These are phyloP conservation scores for Colletotrichum cordylinicola DNA, from an alignment of 2,329 filamentous ascomycete genomes.

Conservation along the genomic window DNA sequence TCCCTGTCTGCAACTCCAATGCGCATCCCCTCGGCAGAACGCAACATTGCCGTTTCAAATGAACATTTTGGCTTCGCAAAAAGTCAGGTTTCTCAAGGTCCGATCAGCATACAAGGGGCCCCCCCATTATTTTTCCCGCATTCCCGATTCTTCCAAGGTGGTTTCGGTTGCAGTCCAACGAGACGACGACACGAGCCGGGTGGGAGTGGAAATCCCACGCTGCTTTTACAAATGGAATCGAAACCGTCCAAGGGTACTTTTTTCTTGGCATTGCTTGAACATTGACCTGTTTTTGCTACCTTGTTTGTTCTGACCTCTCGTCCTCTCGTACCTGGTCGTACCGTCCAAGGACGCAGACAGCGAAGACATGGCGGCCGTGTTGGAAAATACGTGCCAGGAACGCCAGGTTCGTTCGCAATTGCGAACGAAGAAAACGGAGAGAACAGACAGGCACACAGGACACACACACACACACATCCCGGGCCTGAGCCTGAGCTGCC, in stretches of 20 bases:
- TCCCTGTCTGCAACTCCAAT: background rate
- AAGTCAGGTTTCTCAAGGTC: background rate
- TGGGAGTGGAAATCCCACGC: conserved; percentile 14
- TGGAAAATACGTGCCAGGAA: background rate
- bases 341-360: background rate
- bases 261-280: background rate
- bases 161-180: conserved; percentile 9
- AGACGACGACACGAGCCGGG: conserved; percentile 19
- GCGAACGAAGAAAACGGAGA: conserved; percentile 13
- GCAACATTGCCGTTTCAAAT: background rate
- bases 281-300: background rate
- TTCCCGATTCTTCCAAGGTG: background rate
- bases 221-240: conserved; percentile 6
- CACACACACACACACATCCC: background rate
- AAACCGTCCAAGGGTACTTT: background rate
- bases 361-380: background rate
- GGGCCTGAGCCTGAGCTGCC: background rate
- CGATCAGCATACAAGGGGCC: background rate
- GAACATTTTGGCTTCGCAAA: background rate
- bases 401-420: conserved; percentile 21
- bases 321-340: background rate
- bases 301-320: background rate
- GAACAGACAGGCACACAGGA: background rate
- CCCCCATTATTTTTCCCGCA: background rate
- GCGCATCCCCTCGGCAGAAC: background rate